Percentiles rank a stretch among this genome's conserved stretches.
phyloP scores from a whole-genome alignment of 2,329 filamentous ascomycete genomes.

The Fusarium circinatum region DNA sequence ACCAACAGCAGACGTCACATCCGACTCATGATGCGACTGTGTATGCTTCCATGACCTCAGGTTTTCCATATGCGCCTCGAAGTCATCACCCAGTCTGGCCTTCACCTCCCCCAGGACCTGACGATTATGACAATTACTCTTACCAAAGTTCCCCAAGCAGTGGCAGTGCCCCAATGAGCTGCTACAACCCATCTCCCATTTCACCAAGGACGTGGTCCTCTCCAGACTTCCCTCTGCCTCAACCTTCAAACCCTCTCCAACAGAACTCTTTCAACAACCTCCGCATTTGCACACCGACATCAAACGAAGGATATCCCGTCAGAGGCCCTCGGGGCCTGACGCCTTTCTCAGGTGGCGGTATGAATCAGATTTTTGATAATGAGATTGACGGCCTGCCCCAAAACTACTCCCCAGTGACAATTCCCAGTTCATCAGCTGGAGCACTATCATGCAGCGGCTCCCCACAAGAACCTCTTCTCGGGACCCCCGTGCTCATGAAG shows the following conservation, averaged over 20 bases:
- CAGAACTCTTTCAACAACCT: conserved; percentile 37
- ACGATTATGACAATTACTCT: conserved; percentile 52
- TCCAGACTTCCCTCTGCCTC: conserved; percentile 38
- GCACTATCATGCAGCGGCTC: conserved; percentile 35
- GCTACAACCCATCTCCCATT: conserved; percentile 45
- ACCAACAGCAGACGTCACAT: conserved; percentile 26
- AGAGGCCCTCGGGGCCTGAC: conserved; percentile 33
- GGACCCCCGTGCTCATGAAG: conserved; percentile 25
- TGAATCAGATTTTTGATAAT: conserved; percentile 27
- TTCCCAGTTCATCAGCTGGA: conserved; percentile 24
- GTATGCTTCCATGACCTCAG: conserved; percentile 38
- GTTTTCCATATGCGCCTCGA: conserved; percentile 38
- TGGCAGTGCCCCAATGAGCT: conserved; percentile 34
- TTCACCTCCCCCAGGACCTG: conserved; percentile 51
- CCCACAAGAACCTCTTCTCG: conserved; percentile 29
- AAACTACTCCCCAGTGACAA: conserved; percentile 16
- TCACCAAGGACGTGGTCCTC: conserved; percentile 52
- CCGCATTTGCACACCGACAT: conserved; percentile 43
- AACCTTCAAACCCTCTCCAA: conserved; percentile 31
- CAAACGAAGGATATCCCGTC: conserved; percentile 31
- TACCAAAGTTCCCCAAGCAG: conserved; percentile 49
- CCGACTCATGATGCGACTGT: conserved; percentile 30
- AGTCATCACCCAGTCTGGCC: conserved; percentile 46
- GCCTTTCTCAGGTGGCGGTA: conserved; percentile 26
- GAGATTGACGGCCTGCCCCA: conserved; percentile 32